These are phyloP conservation scores for Eleusine coracana DNA, from an alignment of 176 grass and related monocot genomes.

Conservation along the genomic window DNA sequence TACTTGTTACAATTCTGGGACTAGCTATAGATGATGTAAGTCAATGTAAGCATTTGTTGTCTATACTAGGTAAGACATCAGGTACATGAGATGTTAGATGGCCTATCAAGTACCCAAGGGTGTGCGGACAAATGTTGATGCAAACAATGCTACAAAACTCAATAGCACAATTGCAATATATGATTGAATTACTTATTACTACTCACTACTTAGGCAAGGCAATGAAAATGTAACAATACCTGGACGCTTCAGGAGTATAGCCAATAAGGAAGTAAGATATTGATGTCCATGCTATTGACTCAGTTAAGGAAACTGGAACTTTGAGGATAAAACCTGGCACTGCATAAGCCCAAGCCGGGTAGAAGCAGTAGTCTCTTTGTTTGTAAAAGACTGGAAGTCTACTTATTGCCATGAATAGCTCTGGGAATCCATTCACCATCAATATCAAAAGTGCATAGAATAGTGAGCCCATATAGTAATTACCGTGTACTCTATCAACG, in stretches of 20 bases:
- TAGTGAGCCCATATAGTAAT: conserved; percentile 80
- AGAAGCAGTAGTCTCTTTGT: conserved; percentile 79
- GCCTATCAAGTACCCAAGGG: no score
- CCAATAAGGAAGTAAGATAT: conserved; percentile 89
- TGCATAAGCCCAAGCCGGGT: conserved; percentile 89
- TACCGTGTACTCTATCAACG: conserved; percentile 55
- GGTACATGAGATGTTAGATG: no score
- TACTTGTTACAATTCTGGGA: no score
- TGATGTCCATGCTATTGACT: conserved; percentile 74
- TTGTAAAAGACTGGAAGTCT: conserved; percentile 82
- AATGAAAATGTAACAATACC: conserved; percentile 50
- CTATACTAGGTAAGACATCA: no score
- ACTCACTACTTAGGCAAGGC: no score
- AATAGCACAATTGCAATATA: no score
- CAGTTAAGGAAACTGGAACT: conserved; percentile 73
- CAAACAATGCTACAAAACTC: no score
- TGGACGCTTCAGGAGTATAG: conserved; percentile 61
- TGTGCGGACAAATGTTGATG: no score
- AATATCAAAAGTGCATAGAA: conserved; percentile 67
- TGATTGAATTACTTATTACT: no score
- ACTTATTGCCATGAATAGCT: conserved; percentile 62
- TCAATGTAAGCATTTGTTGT: not conserved
- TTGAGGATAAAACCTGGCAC: conserved; percentile 70
- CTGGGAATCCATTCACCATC: conserved; percentile 81
- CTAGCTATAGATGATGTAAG: not conserved